Percentiles rank a stretch among this genome's conserved stretches.
Evolutionary conservation across 345 rosid genomes (phyloP).

Genomic region (Cardiospermum halicacabum): DNA sequence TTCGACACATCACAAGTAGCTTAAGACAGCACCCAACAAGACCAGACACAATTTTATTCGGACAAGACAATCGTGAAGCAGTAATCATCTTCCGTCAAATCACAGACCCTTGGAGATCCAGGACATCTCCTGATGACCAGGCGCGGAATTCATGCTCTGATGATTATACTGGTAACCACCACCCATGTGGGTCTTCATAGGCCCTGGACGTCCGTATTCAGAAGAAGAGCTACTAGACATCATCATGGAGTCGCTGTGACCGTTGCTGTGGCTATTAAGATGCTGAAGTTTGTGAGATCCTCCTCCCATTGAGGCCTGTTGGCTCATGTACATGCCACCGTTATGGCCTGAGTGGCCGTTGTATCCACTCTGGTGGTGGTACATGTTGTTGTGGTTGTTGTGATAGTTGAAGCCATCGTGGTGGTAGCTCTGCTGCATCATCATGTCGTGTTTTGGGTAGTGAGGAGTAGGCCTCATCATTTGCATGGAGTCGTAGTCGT

Average conservation of each 20-base stretch:
- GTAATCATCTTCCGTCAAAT: background rate
- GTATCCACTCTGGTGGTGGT: too few species aligned
- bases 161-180: background rate
- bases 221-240: background rate
- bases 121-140: background rate
- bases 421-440: background rate
- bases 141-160: background rate
- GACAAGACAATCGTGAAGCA: too few species aligned
- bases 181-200: background rate
- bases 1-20: too few species aligned
- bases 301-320: too few species aligned
- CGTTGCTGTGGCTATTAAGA: too few species aligned
- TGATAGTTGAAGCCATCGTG: background rate
- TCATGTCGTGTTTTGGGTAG: background rate
- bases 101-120: background rate
- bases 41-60: background rate
- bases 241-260: background rate
- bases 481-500: background rate
- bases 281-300: too few species aligned
- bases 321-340: background rate
- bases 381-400: background rate
- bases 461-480: slow-evolving; percentile 6
- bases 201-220: background rate
- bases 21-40: too few species aligned
- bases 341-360: background rate